Conservation (phyloP, 225 moss, liverwort and hornwort species). For the Rhytidiadelphus loreus region DNA sequence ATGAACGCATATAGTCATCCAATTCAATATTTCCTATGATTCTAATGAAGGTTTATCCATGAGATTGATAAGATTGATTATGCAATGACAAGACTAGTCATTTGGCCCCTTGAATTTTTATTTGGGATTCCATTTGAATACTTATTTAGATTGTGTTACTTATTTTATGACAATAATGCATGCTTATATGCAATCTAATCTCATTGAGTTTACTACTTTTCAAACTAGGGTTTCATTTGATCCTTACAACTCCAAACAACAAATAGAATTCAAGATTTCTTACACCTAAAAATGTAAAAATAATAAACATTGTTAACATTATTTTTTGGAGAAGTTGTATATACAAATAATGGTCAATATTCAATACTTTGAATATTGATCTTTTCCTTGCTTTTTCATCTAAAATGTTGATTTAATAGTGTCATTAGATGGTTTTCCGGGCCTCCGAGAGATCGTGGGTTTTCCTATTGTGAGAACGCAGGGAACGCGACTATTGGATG, state of each 20-base stretch:
- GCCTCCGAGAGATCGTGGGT: no score
- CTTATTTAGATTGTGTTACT: neutral
- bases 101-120: neutral
- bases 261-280: neutral
- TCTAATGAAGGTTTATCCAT: neutral
- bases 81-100: neutral
- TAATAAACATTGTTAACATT: neutral
- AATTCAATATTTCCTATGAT: neutral
- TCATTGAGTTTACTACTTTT: neutral
- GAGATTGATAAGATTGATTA: neutral
- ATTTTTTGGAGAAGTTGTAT: neutral
- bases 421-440: no score
- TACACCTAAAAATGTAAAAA: neutral
- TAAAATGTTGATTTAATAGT: neutral
- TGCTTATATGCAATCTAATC: neutral
- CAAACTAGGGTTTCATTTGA: neutral
- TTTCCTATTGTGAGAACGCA: no score
- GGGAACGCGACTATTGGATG: no score
- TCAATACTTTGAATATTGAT: neutral
- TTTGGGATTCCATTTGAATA: neutral
- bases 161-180: neutral
- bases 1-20: rapidly evolving
- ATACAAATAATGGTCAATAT: neutral
- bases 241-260: rapidly evolving
- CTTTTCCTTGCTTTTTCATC: neutral